Conservation (phyloP, 2,329 filamentous ascomycete genomes). For the Alternaria consortialis region DNA sequence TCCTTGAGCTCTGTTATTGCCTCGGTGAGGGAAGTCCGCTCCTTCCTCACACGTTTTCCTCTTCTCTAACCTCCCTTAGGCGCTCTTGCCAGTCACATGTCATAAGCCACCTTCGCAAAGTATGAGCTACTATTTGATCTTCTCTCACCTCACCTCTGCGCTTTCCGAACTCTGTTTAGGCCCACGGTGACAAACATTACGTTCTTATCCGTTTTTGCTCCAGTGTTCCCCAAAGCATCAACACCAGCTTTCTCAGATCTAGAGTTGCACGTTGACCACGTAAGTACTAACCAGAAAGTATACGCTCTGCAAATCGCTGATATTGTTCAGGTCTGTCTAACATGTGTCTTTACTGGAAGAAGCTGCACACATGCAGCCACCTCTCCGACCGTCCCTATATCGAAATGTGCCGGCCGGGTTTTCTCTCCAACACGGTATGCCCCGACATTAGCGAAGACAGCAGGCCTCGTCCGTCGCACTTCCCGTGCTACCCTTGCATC, state of each 20-base stretch:
- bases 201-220: not conserved
- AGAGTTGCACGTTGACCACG: not conserved
- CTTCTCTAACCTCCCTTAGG: not conserved
- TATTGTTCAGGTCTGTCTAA: not conserved
- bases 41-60: not conserved
- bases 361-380: conserved; percentile 34
- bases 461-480: conserved; percentile 25
- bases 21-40: not conserved
- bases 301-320: not conserved
- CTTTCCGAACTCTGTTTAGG: not conserved
- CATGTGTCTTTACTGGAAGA: conserved; percentile 41
- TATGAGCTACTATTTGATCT: not conserved
- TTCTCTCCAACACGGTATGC: conserved; percentile 33
- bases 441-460: conserved; percentile 23
- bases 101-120: not conserved
- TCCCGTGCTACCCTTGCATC: conserved; percentile 38
- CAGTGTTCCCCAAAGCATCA: not conserved
- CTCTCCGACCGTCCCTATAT: conserved; percentile 31
- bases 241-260: not conserved
- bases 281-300: not conserved
- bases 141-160: not conserved
- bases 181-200: not conserved
- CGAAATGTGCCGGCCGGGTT: conserved; percentile 34
- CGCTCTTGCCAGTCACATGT: not conserved
- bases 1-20: not conserved